These are phyloP conservation scores for Xylaria sp. DNA, from an alignment of 495 filamentous ascomycete genomes.

Conservation along the genomic window DNA sequence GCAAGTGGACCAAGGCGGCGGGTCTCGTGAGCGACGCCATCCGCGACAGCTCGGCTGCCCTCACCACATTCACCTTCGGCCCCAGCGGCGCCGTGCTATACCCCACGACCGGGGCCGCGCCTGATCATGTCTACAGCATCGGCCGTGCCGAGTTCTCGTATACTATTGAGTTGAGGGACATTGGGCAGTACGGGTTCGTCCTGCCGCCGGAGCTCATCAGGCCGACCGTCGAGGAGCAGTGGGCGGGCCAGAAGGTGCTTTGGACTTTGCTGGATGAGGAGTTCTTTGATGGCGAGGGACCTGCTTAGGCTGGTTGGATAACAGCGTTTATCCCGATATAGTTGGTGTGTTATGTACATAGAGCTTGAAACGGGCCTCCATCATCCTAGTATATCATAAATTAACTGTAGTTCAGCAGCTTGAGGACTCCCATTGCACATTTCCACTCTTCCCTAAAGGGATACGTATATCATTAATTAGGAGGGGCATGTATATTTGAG, in stretches of 20 bases:
- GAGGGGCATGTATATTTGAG: background rate
- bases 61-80: conserved; percentile 47
- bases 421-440: background rate
- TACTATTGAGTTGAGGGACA: conserved; percentile 56
- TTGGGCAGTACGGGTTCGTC: conserved; percentile 56
- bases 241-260: conserved; percentile 52
- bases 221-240: conserved; percentile 52
- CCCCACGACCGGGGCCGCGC: conserved; percentile 51
- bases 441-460: background rate
- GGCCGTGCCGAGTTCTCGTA: conserved; percentile 54
- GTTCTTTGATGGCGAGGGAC: conserved; percentile 34
- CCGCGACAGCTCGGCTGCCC: conserved; percentile 47
- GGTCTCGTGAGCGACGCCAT: conserved; percentile 46
- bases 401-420: background rate
- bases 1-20: conserved; percentile 49
- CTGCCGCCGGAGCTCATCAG: conserved; percentile 54
- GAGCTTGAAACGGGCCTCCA: background rate
- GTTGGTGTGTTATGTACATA: too few relatives aligned
- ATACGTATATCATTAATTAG: background rate
- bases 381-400: background rate
- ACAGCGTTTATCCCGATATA: too few relatives aligned
- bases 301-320: conserved; percentile 20
- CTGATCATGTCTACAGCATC: conserved; percentile 57
- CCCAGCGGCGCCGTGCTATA: conserved; percentile 60
- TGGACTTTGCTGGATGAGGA: conserved; percentile 38